Evolutionary conservation across 352 stramenopile species (phyloP).

Genomic region (Stramenopiles sp.): DNA sequence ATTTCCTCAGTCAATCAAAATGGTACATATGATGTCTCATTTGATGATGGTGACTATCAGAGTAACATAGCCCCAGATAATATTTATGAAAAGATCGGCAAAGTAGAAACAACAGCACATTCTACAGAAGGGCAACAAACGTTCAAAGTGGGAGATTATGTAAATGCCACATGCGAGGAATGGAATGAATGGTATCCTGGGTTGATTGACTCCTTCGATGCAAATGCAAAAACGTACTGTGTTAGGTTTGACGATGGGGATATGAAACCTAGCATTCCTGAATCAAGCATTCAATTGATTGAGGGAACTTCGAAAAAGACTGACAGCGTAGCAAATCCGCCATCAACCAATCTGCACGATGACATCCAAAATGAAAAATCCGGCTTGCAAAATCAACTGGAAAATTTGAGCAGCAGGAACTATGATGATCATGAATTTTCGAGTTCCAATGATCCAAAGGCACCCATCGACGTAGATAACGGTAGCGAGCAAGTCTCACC

Average conservation of each 20-base stretch:
- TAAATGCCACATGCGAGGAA: background rate
- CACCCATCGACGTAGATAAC: no score
- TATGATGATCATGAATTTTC: no score
- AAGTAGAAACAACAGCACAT: background rate
- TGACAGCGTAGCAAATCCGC: no score
- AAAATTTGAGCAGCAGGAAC: no score
- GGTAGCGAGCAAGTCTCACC: no score
- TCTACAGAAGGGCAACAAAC: background rate
- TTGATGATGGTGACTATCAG: background rate
- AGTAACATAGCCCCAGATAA: background rate
- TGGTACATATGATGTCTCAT: background rate
- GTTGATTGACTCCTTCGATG: background rate
- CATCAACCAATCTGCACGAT: no score
- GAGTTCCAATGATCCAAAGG: no score
- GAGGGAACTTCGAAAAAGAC: no score
- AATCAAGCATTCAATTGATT: no score
- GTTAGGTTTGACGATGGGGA: background rate
- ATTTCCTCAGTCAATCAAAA: background rate
- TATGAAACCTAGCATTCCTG: no score
- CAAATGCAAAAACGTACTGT: background rate
- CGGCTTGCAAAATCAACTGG: no score
- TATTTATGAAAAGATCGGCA: background rate
- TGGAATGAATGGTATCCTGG: constrained; percentile 1
- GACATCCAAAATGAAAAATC: no score
- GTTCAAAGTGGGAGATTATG: background rate